Percentiles rank a stretch among this genome's conserved stretches.
Evolutionary conservation across 495 filamentous ascomycete species (phyloP).

Genomic region (Aspergillus steynii): DNA sequence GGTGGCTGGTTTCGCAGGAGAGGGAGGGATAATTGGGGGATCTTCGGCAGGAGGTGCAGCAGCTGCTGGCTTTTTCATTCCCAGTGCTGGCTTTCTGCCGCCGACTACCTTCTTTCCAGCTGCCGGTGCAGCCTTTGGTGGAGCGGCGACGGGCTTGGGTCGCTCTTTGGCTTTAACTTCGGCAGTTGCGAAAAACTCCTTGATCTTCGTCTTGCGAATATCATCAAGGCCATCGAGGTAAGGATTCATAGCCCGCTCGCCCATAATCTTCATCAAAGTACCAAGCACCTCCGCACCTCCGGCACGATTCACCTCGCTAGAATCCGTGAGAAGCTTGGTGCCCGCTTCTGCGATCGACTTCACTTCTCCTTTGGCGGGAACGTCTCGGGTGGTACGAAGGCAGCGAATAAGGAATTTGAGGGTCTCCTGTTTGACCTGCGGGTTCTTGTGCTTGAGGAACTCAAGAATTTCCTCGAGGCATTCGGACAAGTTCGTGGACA

Average conservation of each 20-base stretch:
- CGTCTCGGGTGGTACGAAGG: slow-evolving; percentile 78
- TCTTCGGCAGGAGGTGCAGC: slow-evolving; percentile 60
- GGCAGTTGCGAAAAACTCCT: slow-evolving; percentile 88
- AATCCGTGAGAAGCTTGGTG: slow-evolving; percentile 87
- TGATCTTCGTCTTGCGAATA: slow-evolving; percentile 93
- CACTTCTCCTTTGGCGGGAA: slow-evolving; percentile 79
- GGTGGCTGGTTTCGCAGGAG: slow-evolving; percentile 50
- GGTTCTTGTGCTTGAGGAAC: slow-evolving; percentile 90
- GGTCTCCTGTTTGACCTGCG: slow-evolving; percentile 92
- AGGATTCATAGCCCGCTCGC: slow-evolving; percentile 93
- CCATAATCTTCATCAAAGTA: slow-evolving; percentile 98
- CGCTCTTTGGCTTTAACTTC: slow-evolving; percentile 97
- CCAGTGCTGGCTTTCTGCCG: slow-evolving; percentile 55
- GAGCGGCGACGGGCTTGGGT: slow-evolving; percentile 76
- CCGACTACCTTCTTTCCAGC: slow-evolving; percentile 45
- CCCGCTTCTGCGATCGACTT: slow-evolving; percentile 81
- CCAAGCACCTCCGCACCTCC: slow-evolving; percentile 90
- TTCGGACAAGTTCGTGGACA: slow-evolving; percentile 74
- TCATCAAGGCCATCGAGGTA: slow-evolving; percentile 96
- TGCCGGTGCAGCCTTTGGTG: slow-evolving; percentile 55
- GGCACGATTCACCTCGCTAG: slow-evolving; percentile 77
- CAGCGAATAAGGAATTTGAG: slow-evolving; percentile 88
- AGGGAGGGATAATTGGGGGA: slow-evolving; percentile 37
- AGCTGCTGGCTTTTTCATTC: slow-evolving; percentile 55
- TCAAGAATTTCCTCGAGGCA: slow-evolving; percentile 86